Evolutionary conservation across 1,284 basidiomycete species (phyloP), one percentile per base, ranked within the genome.

Genomic region (Coniferiporia sulphurascens): DNA sequence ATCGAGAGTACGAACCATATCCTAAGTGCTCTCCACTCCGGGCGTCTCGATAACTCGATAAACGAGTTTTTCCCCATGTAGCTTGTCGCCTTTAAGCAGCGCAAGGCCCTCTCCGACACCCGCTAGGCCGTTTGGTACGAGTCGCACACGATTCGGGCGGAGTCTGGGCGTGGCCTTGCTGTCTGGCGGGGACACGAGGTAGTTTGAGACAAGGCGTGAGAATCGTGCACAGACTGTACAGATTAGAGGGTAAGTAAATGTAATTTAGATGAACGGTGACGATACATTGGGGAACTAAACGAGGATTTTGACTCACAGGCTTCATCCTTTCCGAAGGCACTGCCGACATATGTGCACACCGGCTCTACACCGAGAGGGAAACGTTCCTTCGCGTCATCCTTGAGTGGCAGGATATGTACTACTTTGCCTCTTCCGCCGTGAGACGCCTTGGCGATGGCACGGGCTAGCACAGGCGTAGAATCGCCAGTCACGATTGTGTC

Each of bases 11-110:
- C 2, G 3, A 5, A 27, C 2, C 27, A 27, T 3, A 5, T 27
- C 27, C 27, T 27, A 27, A 27, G 27, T 27, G 27, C 27, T 27
- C 27, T 27, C 15, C 73, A 56, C 15, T 10, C 35, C 54, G 17
- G 62, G 62, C n/a, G 69, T 71, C 22, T 72, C 70, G 27, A 53
- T 60, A 50, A 72, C 65, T 6, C 64, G 57, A 57, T 71, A 73
- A 49, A 74, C 72, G 1, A 74, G 64, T 65, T 74, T 74, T 53
- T 69, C 67, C 10, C 67, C 69, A 36, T 58, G 56, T 41, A 62
- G 70, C 50, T 68, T 66, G 38, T 63, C 62, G 34, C 63, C 59
- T 52, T 66, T 52, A 38, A 70, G 48, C 38, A 68, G 58, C 59
- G 64, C 53, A 44, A 72, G 32, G 0, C 70, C 71, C 50, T 70